Conservation (phyloP, 2,329 filamentous ascomycete species). For the Ascochyta clinopodiicola region DNA sequence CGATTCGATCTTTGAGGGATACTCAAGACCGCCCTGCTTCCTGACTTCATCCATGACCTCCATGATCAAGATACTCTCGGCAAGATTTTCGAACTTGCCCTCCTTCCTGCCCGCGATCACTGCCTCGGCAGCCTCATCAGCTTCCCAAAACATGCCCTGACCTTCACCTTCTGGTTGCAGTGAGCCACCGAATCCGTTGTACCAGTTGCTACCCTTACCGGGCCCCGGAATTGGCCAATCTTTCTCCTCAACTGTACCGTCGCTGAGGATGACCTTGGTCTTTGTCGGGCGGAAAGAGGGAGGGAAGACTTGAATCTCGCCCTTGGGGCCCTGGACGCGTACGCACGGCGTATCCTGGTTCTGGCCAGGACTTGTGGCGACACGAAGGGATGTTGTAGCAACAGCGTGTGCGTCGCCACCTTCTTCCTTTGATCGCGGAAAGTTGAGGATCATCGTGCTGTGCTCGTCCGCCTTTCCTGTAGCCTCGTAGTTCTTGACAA, state of each 20-base stretch:
- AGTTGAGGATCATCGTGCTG: slow-evolving; percentile 78
- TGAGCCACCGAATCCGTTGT: slow-evolving; percentile 54
- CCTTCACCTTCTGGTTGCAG: slow-evolving; percentile 64
- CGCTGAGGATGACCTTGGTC: slow-evolving; percentile 66
- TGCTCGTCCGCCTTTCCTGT: slow-evolving; percentile 77
- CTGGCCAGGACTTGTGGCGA: slow-evolving; percentile 61
- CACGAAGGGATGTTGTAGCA: slow-evolving; percentile 58
- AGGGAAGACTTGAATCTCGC: slow-evolving; percentile 81
- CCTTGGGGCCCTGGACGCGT: slow-evolving; percentile 79
- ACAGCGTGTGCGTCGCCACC: slow-evolving; percentile 72
- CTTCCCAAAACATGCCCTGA: slow-evolving; percentile 89
- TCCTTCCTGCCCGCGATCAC: slow-evolving; percentile 78
- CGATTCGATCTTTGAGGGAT: slow-evolving; percentile 71
- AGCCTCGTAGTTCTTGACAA: slow-evolving; percentile 73
- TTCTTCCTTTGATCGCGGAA: slow-evolving; percentile 64
- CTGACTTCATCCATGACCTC: slow-evolving; percentile 76
- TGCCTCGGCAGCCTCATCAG: slow-evolving; percentile 78
- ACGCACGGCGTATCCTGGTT: slow-evolving; percentile 70
- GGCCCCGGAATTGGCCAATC: slow-evolving; percentile 55
- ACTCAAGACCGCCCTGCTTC: slow-evolving; percentile 66
- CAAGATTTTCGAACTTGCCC: slow-evolving; percentile 67
- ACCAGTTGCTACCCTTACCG: slow-evolving; percentile 55
- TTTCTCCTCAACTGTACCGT: slow-evolving; percentile 57
- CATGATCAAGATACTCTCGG: slow-evolving; percentile 87
- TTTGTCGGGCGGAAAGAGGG: slow-evolving; percentile 72